Base-by-base conservation (phyloP, 2,329 filamentous ascomycete genomes). In the Fusarium xylarioides region DNA sequence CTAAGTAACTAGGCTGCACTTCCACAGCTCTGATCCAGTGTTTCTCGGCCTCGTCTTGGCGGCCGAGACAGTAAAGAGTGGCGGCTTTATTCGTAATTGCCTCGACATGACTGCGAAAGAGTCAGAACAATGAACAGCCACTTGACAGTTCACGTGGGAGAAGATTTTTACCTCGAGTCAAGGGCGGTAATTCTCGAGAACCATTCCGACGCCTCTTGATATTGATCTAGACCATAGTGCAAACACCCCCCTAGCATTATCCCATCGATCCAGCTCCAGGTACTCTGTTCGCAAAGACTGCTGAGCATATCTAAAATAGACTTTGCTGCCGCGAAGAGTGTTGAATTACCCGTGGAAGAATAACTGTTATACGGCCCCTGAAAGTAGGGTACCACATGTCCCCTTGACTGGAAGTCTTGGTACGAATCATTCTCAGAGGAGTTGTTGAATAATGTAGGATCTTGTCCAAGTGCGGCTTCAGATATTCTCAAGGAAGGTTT, bases 81-180 rank as follows among this genome's bases (percentile, higher is more conserved):
- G 95, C 95, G 28, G 95, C 96, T 68, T 97, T 89, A 80, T 98
- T 98, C 28, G 95, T 97, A 47, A 96, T 92, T 28, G 95, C 95
- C 84, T 99, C 96, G 54, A 98, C 92, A 80, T 98, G 94, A 76
- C 92, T 94, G 76, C 68, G 71, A 80, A 77, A 75, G 72, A 68
- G 76, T 81, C 74, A 80, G 76, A 80, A 63, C 59, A 68, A 74
- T 74, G 71, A 74, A 76, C 66, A 76, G 68, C 75, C 76, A 77
- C 75, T 78, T 79, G 77, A 79, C 74, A 76, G 74, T 76, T 76
- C 73, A 74, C 73, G 49, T 71, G 68, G 75, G 76, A 74, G 61
- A 74, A 72, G 59, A 74, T 63, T 61, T 81, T 80, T 82, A 91
- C 89, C 84, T 87, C 52, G 86, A 81, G 77, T 91, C 87, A 57